phyloP scores from a whole-genome alignment of 768 basidiomycete genomes.

The Termitomyces sp. region DNA sequence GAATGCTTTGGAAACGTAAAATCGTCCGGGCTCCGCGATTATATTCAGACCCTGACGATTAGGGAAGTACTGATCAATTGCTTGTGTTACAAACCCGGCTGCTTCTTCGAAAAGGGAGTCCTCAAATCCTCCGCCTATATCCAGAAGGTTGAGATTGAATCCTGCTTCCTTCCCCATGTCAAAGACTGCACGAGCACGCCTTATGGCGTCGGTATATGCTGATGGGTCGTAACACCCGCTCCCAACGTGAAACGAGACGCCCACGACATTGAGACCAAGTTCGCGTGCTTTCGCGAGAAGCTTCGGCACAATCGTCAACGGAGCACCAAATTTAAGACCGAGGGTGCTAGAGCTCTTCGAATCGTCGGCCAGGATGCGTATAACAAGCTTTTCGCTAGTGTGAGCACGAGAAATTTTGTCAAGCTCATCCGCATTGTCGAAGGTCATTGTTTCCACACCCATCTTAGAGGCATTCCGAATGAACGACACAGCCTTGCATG shows the following conservation, averaged over 20 bases:
- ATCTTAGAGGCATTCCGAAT: conserved; percentile 75
- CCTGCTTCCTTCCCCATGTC: conserved; percentile 81
- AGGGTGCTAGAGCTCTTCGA: conserved; percentile 90
- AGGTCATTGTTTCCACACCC: conserved; percentile 94
- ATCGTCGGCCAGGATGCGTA: conserved; percentile 96
- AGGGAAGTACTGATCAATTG: conserved; percentile 79
- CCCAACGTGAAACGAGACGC: conserved; percentile 97
- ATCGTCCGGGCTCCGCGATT: conserved; percentile 94
- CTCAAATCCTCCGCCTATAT: conserved; percentile 98
- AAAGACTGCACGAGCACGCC: conserved; percentile 76
- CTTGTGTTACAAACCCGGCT: conserved; percentile 59
- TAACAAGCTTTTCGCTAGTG: conserved; percentile 77
- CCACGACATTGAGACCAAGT: conserved; percentile 79
- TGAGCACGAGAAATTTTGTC: conserved; percentile 84
- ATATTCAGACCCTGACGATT: conserved; percentile 62
- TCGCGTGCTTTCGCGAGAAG: conserved; percentile 77
- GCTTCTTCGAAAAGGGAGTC: conserved; percentile 78
- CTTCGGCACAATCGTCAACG: conserved; percentile 69
- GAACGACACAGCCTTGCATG: conserved; percentile 95
- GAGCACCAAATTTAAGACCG: conserved; percentile 92
- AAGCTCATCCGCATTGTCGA: conserved; percentile 96
- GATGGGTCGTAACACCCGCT: conserved; percentile 94
- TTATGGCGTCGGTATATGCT: conserved; percentile 86
- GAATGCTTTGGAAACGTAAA: conserved; percentile 90
- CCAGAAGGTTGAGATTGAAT: conserved; percentile 77